Evolutionary conservation across 306 rosid species (phyloP).

Genomic region (Cucumis cinereus): DNA sequence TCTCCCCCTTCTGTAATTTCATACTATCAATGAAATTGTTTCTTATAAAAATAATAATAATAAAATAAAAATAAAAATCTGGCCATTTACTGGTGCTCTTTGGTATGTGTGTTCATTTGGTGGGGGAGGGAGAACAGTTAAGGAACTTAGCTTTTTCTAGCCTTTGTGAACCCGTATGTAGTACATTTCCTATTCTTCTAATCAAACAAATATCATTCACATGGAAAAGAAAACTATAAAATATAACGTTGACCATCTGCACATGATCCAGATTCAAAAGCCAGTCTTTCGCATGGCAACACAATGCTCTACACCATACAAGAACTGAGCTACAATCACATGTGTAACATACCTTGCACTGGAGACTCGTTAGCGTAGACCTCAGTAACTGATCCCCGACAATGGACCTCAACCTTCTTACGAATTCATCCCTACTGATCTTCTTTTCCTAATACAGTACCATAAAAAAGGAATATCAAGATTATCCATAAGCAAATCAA

Average conservation of each 20-base stretch:
- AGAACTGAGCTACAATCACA: background rate
- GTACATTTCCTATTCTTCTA: background rate
- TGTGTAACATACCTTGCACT: conserved; percentile 32
- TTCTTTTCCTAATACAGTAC: conserved; percentile 40
- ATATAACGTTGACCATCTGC: background rate
- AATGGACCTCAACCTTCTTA: conserved; percentile 50
- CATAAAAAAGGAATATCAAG: conserved; percentile 10
- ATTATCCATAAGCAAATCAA: background rate
- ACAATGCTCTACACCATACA: background rate
- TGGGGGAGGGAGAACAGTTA: background rate
- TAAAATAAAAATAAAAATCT: too few relatives aligned
- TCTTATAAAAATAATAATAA: too few relatives aligned
- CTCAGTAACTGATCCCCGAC: conserved; percentile 72
- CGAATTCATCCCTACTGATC: conserved; percentile 51
- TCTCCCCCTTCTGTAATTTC: too few relatives aligned
- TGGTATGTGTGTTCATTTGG: background rate
- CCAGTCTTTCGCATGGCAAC: background rate
- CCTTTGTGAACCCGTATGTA: background rate
- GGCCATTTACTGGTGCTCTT: background rate
- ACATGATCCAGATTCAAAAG: background rate
- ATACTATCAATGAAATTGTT: too few relatives aligned
- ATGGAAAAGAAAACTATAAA: background rate
- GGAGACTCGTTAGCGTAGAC: conserved; percentile 36
- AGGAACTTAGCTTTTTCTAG: background rate
- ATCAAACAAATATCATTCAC: background rate